These are phyloP conservation scores for Aciculosporium take DNA, from an alignment of 2,329 filamentous ascomycete genomes.

Conservation along the genomic window DNA sequence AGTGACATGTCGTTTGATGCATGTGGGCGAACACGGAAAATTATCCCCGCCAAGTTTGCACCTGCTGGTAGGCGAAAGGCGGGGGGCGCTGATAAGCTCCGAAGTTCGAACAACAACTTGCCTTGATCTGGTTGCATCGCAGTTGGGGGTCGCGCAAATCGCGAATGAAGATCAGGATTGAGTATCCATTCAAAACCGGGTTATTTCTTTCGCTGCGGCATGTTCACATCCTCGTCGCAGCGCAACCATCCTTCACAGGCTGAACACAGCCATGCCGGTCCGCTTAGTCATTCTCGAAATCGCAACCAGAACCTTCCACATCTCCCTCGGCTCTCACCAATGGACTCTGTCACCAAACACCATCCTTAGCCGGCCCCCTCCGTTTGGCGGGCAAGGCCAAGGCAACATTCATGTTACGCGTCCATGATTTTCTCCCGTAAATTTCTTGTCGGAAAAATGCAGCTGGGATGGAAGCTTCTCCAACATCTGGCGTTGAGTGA, in stretches of 20 bases:
- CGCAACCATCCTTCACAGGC: background rate
- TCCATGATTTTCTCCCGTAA: background rate
- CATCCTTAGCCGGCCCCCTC: too few species aligned
- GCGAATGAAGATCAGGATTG: too few species aligned
- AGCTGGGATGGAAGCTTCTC: background rate
- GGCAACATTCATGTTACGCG: constrained; percentile 3
- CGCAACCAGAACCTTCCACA: constrained; percentile 44
- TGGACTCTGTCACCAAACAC: background rate
- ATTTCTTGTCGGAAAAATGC: background rate
- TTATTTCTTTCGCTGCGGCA: too few species aligned
- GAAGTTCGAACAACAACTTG: too few species aligned
- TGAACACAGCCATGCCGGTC: constrained; percentile 23
- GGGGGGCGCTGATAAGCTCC: too few species aligned
- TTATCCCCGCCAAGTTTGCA: too few species aligned
- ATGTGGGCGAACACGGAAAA: too few species aligned
- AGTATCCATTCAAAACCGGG: too few species aligned
- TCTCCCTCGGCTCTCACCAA: constrained; percentile 7
- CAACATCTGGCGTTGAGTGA: background rate
- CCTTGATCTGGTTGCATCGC: too few species aligned
- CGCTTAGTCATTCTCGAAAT: constrained; percentile 44
- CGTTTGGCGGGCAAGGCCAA: background rate
- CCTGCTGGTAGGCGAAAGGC: too few species aligned
- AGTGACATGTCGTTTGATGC: too few species aligned
- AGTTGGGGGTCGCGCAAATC: too few species aligned
- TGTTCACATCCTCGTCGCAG: background rate